Base-by-base conservation (phyloP, 2,329 filamentous ascomycete genomes). In the Hirsutella rhossiliensis region DNA sequence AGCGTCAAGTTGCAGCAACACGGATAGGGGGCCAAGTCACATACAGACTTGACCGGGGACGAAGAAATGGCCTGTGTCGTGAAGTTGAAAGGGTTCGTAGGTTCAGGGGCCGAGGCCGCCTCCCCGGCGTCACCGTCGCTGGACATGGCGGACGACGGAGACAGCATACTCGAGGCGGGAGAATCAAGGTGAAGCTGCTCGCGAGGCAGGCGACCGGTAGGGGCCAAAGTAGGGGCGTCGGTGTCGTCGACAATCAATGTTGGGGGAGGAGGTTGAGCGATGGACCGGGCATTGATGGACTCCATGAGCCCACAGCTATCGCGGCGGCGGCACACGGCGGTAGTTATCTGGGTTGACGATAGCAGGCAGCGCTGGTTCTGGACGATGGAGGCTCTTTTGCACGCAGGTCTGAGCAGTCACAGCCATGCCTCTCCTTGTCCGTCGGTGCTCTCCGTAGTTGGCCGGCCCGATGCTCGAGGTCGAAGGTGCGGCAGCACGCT, bases 21-120 rank as follows among this genome's bases (percentile, higher is more conserved):
- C 9, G 7, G 9, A 18, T 17, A 11, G 18, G 9, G 34, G n/a
- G 15, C 9, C 15, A 37, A 19, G 19, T 23, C 20, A 67, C 75
- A 38, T 68, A 88, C 84, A 51, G 86, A 84, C 69, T 88, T 90
- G 46, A 88, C 75, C 3, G 85, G 84, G 17, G 74, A 73, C 49
- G 83, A 84, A 15, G 83, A 81, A 59, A 88, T 82, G 39, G 80
- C 74, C 59, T 85, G 82, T 1, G 90, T 85, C 65, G 94, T 80
- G 64, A 97, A 97, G 66, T 97, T 97, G 77, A 98, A 97, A 1
- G 90, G 90, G 51, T 81, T 85, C 45, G 66, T 68, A 15, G 60
- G 61, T 15, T 59, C 47, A 27, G 62, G 51, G 19, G 20, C 30
- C 11, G 36, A 27, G 4, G 29, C 13, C 15, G 40, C 43, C 13